Evolutionary conservation across 1,139 yeast genomes (phyloP).

Genomic region (Candida anutae): DNA sequence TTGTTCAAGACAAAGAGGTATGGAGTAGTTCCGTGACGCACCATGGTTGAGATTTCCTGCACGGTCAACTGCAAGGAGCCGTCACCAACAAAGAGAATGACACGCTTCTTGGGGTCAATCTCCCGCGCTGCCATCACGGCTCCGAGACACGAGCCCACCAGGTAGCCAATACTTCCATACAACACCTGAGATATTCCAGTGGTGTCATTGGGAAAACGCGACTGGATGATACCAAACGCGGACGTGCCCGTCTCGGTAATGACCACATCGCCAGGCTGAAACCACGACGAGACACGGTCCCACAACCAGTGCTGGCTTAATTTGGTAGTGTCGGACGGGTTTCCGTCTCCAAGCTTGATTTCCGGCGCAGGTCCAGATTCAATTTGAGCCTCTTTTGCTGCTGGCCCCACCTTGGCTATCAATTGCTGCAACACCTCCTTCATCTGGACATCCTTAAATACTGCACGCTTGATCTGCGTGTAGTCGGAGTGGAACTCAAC

Average conservation of each 20-base stretch:
- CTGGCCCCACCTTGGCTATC: constrained; percentile 4
- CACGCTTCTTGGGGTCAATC: constrained; percentile 25
- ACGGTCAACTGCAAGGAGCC: constrained; percentile 38
- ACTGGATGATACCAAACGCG: constrained; percentile 76
- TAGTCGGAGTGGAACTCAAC: constrained; percentile 35
- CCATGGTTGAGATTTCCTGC: constrained; percentile 35
- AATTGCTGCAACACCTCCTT: constrained; percentile 19
- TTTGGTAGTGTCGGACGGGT: constrained; percentile 16
- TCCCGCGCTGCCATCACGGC: constrained; percentile 67
- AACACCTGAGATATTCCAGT: constrained; percentile 81
- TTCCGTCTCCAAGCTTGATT: constrained; percentile 12
- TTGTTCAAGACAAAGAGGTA: constrained; percentile 33
- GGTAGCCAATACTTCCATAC: constrained; percentile 88
- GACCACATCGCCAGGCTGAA: constrained; percentile 72
- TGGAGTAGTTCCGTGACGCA: constrained; percentile 20
- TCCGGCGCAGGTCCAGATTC: constrained; percentile 7
- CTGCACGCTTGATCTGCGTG: constrained; percentile 28
- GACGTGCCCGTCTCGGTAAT: constrained; percentile 88
- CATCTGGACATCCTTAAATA: constrained; percentile 30
- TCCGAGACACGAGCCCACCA: constrained; percentile 81
- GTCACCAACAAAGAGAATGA: constrained; percentile 32
- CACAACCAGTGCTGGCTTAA: constrained; percentile 77
- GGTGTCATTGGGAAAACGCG: constrained; percentile 67
- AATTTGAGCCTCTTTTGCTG: constrained; percentile 6
- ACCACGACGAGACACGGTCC: constrained; percentile 68